Evolutionary conservation across 2,329 filamentous ascomycete species (phyloP), one percentile per base, ranked within the genome.

Genomic region (Aspergillus glaucus): DNA sequence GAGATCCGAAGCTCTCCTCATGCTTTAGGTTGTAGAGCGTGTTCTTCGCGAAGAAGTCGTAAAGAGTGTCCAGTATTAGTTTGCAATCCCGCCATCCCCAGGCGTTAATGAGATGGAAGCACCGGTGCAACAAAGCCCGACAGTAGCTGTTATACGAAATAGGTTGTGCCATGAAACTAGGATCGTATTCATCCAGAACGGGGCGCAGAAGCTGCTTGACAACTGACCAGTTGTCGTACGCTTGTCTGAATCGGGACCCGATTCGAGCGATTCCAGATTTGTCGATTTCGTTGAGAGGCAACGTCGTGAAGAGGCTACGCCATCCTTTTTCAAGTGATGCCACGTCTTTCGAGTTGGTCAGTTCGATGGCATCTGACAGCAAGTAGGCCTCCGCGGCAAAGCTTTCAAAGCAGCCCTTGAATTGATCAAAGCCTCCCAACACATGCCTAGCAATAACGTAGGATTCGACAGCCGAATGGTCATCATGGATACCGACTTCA

Each of bases 81-180:
- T 81, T 80, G 57, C 79, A 81, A 55, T 72, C 71, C 47, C 67
- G 70, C 80, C 80, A 84, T 14, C 76, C 73, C 81, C 80, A 84
- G 24, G 56, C 56, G 30, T 71, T 72, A 43, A 82, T 73, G 19
- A 84, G 66, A 36, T 70, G 62, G 55, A 77, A 74, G 55, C 79
- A 82, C 53, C 81, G 69, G 10, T 69, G 69, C 42, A 83, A 70
- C 21, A 75, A 61, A 6, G 71, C 63, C 45, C 78, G 74, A 44
- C 80, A 64, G 53, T 84, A 84, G 14, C 69, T 72, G 54, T 82
- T 81, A 50, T 79, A 69, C n/a, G 70, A 75, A 7, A 71, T 57
- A 12, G 70, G 68, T 30, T 67, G 66, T 1, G 60, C 58, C 9
- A 57, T 61, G 26, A 67, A 69, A 26, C 72, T 75, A 3, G 62